Evolutionary conservation across 306 rosid genomes (phyloP).

Genomic region (Ziziphus jujuba): DNA sequence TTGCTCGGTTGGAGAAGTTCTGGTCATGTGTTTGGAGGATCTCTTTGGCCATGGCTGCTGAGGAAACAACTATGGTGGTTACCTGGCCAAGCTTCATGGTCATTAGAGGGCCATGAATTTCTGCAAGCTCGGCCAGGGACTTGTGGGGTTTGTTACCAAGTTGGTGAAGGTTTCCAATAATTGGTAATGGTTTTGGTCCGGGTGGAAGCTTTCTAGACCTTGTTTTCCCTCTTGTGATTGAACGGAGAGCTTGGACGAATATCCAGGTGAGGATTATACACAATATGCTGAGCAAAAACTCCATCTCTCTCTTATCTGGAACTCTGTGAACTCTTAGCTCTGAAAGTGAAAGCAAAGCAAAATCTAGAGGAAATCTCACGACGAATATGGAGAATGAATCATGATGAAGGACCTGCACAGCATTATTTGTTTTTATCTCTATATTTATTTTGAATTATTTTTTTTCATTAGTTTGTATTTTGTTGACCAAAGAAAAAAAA

Average conservation of each 20-base stretch:
- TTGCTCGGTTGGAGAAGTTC: constrained; percentile 19
- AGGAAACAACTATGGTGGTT: constrained; percentile 26
- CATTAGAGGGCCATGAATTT: constrained; percentile 37
- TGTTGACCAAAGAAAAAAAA: too few species aligned
- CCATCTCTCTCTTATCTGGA: too few species aligned
- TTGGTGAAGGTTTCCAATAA: constrained; percentile 43
- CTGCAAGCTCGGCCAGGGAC: constrained; percentile 21
- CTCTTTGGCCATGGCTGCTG: constrained; percentile 22
- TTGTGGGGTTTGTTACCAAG: constrained; percentile 36
- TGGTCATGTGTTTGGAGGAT: constrained; percentile 29
- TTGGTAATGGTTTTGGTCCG: constrained; percentile 42
- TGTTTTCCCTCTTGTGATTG: not conserved
- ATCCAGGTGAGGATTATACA: too few species aligned
- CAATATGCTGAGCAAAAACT: too few species aligned
- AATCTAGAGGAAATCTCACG: too few species aligned
- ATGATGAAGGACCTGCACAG: too few species aligned
- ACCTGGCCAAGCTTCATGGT: constrained; percentile 25
- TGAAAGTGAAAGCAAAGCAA: too few species aligned
- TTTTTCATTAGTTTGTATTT: too few species aligned
- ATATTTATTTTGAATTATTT: too few species aligned
- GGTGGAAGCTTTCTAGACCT: constrained; percentile 43
- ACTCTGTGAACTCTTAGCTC: too few species aligned
- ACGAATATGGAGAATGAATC: too few species aligned
- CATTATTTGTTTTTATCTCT: too few species aligned
- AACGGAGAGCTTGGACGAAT: not conserved